phyloP scores from a whole-genome alignment of 768 basidiomycete species.

The Hypholoma sublateritium region DNA sequence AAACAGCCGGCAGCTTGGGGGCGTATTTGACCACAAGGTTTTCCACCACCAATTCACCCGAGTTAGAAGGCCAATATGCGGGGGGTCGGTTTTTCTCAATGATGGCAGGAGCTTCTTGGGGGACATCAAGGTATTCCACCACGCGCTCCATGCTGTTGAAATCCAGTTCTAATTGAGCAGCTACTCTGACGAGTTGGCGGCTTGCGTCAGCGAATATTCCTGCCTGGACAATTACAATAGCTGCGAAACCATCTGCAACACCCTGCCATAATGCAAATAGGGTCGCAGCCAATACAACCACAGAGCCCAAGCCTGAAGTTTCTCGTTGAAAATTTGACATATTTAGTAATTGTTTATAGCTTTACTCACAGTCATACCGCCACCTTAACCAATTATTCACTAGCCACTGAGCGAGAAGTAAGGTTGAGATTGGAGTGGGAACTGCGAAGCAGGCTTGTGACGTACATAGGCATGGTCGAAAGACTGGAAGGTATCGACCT shows the following conservation, averaged over 20 bases:
- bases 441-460: constrained; percentile 5
- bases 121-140: constrained; percentile 65
- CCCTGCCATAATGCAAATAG: constrained; percentile 62
- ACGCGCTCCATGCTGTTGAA: constrained; percentile 78
- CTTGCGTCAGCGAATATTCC: constrained; percentile 71
- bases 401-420: constrained; percentile 49
- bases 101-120: constrained; percentile 66
- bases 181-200: constrained; percentile 61
- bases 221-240: constrained; percentile 71
- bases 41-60: constrained; percentile 57
- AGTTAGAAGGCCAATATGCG: constrained; percentile 68
- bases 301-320: constrained; percentile 58
- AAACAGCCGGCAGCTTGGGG: constrained; percentile 56
- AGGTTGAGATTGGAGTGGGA: constrained; percentile 15
- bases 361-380: constrained; percentile 66
- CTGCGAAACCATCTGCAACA: constrained; percentile 60
- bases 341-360: neutral
- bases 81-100: constrained; percentile 59
- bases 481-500: constrained; percentile 67
- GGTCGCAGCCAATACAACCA: constrained; percentile 69
- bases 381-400: constrained; percentile 69
- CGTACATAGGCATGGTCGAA: constrained; percentile 72
- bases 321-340: no score
- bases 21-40: constrained; percentile 63
- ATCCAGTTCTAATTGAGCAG: constrained; percentile 70